A percentile compares a stretch with the other conserved stretches of the same genome.
These are phyloP conservation scores for Colletotrichum spaethianum DNA, from an alignment of 2,329 filamentous ascomycete genomes.

Conservation along the genomic window DNA sequence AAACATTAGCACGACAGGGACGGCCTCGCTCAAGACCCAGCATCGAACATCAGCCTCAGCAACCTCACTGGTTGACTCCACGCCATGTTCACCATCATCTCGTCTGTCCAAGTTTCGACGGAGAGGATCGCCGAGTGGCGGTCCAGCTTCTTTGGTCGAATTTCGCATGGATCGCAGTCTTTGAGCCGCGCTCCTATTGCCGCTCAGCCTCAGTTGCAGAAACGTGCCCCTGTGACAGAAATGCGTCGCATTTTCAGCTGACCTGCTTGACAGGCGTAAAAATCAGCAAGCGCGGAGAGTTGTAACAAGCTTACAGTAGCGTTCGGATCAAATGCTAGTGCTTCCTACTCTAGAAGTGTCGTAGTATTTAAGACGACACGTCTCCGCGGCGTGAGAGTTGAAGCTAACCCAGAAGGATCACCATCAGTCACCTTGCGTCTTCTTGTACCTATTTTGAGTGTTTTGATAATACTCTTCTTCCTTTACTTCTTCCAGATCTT, in stretches of 20 bases:
- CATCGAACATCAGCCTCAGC: slow-evolving; percentile 21
- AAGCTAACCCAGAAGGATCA: slow-evolving; percentile 1
- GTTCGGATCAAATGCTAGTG: neutral
- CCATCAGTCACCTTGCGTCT: neutral
- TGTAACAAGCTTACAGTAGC: neutral
- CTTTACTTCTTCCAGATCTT: too few species aligned
- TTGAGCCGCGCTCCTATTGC: neutral
- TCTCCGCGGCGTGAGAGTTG: neutral
- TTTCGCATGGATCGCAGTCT: neutral
- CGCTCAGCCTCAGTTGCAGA: slow-evolving; percentile 33
- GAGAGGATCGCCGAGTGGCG: slow-evolving; percentile 14
- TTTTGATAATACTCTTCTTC: neutral
- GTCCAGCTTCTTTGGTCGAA: neutral
- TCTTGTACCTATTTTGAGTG: neutral
- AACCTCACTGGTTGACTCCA: slow-evolving; percentile 43
- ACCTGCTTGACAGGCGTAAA: slow-evolving; percentile 5
- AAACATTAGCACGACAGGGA: slow-evolving; percentile 45
- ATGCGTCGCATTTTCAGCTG: slow-evolving; percentile 31
- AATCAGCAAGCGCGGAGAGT: slow-evolving; percentile 15
- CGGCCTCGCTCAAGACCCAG: slow-evolving; percentile 20
- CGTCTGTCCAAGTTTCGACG: neutral
- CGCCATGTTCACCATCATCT: slow-evolving; percentile 20
- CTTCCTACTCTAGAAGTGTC: neutral
- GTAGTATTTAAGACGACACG: slow-evolving; percentile 27
- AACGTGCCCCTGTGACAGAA: slow-evolving; percentile 37